These are phyloP conservation scores for Magnolia sinica DNA, from an alignment of 164 flowering plant species.

Conservation along the genomic window DNA sequence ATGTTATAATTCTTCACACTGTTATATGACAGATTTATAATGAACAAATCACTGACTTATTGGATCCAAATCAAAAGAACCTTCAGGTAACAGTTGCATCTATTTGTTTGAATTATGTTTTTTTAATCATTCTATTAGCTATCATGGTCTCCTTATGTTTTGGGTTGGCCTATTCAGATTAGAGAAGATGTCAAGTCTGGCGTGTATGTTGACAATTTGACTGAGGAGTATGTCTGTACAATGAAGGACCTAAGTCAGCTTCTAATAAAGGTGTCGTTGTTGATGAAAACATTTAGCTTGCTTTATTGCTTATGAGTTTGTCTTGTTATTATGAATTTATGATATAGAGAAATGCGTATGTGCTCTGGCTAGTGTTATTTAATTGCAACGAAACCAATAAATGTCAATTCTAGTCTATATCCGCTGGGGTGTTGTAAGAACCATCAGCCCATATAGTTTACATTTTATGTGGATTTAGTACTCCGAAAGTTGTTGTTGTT, in stretches of 20 bases:
- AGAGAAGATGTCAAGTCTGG: slow-evolving; percentile 95
- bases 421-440: too few relatives aligned
- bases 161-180: slow-evolving; percentile 40
- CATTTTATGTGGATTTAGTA: too few relatives aligned
- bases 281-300: too few relatives aligned
- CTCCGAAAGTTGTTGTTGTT: too few relatives aligned
- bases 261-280: slow-evolving; percentile 52
- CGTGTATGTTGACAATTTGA: slow-evolving; percentile 90
- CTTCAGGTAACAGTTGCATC: slow-evolving; percentile 57
- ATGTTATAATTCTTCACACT: slow-evolving; percentile 1
- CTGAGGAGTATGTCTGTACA: slow-evolving; percentile 68
- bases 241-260: slow-evolving; percentile 70
- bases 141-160: background rate
- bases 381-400: too few relatives aligned
- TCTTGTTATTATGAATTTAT: background rate
- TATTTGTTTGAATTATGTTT: background rate
- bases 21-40: slow-evolving; percentile 71
- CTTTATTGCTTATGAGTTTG: background rate
- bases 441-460: too few relatives aligned
- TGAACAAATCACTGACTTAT: slow-evolving; percentile 94
- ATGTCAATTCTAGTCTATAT: too few relatives aligned
- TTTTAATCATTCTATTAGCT: background rate
- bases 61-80: slow-evolving; percentile 76
- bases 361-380: background rate
- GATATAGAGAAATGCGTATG: background rate